A percentile compares a stretch with the other conserved stretches of the same genome.
Conservation (phyloP, 306 rosid genomes). For the Malus sylvestris region DNA sequence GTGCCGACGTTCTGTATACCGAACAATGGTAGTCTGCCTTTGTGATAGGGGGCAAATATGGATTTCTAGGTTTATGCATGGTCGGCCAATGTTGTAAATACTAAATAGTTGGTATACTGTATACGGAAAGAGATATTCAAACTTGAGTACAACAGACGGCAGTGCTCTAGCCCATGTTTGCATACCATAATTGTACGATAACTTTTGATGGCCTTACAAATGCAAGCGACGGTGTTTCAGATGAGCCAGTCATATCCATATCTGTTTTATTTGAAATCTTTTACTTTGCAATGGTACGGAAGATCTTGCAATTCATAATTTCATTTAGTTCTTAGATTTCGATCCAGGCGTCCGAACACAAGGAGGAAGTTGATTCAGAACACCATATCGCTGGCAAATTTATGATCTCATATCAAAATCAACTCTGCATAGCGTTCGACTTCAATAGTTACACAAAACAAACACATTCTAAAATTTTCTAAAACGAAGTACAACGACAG, state of each 20-base stretch:
- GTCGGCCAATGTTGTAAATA: neutral
- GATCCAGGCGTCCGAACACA: neutral
- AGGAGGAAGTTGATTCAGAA: neutral
- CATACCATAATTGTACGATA: neutral
- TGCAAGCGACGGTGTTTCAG: neutral
- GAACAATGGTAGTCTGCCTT: neutral
- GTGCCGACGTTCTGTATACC: neutral
- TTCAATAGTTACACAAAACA: neutral
- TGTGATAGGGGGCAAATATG: neutral
- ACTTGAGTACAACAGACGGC: neutral
- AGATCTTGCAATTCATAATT: neutral
- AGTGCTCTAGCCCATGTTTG: neutral
- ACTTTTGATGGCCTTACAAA: neutral
- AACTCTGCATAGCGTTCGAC: neutral
- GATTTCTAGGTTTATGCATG: neutral
- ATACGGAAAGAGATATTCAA: neutral
- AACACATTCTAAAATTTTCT: neutral
- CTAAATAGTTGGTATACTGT: neutral
- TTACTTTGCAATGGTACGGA: neutral
- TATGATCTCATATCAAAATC: neutral
- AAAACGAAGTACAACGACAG: slow-evolving; percentile 6
- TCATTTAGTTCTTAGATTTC: neutral
- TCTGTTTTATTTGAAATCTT: no score
- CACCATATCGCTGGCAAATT: neutral
- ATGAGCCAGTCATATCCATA: neutral